Conservation (phyloP, 2,329 filamentous ascomycete genomes). For the Dactylellina drechsleri region DNA sequence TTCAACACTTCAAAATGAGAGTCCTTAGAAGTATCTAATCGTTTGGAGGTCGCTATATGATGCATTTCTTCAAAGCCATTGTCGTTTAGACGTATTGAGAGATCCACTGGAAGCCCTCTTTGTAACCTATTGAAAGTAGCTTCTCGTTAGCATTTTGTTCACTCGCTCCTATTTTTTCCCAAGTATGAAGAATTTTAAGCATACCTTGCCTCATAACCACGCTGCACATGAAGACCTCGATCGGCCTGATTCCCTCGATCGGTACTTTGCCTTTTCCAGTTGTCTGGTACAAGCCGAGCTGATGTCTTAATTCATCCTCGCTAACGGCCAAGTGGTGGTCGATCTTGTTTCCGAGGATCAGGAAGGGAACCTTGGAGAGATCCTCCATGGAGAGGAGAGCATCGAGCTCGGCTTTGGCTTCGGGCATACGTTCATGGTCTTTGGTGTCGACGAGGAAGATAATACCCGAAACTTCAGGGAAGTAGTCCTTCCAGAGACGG, state of each 20-base stretch:
- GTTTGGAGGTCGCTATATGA: background rate
- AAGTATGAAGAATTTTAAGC: slow-evolving; percentile 58
- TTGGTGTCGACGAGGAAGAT: slow-evolving; percentile 98
- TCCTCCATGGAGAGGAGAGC: slow-evolving; percentile 97
- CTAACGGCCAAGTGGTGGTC: slow-evolving; percentile 95
- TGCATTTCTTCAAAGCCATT: background rate
- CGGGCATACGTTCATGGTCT: slow-evolving; percentile 91
- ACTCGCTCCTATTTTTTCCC: background rate
- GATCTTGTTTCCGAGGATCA: slow-evolving; percentile 99
- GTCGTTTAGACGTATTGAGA: slow-evolving; percentile 82
- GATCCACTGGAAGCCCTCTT: slow-evolving; percentile 89
- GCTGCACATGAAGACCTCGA: slow-evolving; percentile 99
- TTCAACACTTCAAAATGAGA: slow-evolving; percentile 13
- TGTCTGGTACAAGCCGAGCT: slow-evolving; percentile 93
- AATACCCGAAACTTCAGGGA: slow-evolving; percentile 94
- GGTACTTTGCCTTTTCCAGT: slow-evolving; percentile 95
- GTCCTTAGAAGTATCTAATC: background rate
- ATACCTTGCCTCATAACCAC: slow-evolving; percentile 95
- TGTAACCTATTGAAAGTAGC: slow-evolving; percentile 71
- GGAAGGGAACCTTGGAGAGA: slow-evolving; percentile 91
- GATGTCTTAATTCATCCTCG: slow-evolving; percentile 92
- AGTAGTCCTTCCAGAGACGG: slow-evolving; percentile 95
- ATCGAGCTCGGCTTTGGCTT: slow-evolving; percentile 97
- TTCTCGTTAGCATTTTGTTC: slow-evolving; percentile 39
- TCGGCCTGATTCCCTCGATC: slow-evolving; percentile 88